These are phyloP conservation scores for Neocatenulostroma microsporum DNA, from an alignment of 2,329 filamentous ascomycete species.

Conservation along the genomic window DNA sequence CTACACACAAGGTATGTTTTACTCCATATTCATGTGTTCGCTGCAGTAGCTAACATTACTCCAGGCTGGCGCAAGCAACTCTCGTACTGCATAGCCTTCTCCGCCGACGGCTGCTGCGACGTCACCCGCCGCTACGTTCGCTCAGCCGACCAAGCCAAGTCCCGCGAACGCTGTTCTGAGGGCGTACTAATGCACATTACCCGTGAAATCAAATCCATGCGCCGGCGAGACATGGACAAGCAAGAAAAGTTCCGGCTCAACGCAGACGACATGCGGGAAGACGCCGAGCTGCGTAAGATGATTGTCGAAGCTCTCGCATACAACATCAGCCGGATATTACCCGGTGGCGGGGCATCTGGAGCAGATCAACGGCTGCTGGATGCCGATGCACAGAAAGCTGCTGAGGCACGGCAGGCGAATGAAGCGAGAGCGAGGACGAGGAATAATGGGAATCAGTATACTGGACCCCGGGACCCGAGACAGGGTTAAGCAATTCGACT, in stretches of 20 bases:
- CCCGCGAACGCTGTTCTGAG: conserved; percentile 73
- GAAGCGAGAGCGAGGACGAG: conserved; percentile 8
- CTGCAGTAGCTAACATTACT: conserved; percentile 13
- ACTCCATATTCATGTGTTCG: conserved; percentile 1
- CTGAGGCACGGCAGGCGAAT: conserved; percentile 28
- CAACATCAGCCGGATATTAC: conserved; percentile 61
- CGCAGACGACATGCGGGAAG: conserved; percentile 70
- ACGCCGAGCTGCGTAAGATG: conserved; percentile 65
- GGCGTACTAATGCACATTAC: conserved; percentile 86
- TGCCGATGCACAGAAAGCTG: conserved; percentile 41
- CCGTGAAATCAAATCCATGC: conserved; percentile 79
- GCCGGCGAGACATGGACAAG: conserved; percentile 77
- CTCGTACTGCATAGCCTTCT: conserved; percentile 95
- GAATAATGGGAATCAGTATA: conserved; percentile 7
- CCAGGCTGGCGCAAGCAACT: conserved; percentile 88
- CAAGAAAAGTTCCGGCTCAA: conserved; percentile 73
- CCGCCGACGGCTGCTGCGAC: conserved; percentile 69
- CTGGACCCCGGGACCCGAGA: conserved; percentile 7
- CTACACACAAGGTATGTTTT: conserved; percentile 67
- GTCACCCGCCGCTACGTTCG: conserved; percentile 63
- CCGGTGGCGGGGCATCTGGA: conserved; percentile 35
- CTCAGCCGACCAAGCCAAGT: conserved; percentile 58
- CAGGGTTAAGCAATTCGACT: conserved; percentile 1
- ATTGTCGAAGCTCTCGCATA: conserved; percentile 66
- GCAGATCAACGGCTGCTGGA: conserved; percentile 29